These are phyloP conservation scores for Pythium folliculosum DNA, from an alignment of 352 stramenopile genomes.

Conservation along the genomic window DNA sequence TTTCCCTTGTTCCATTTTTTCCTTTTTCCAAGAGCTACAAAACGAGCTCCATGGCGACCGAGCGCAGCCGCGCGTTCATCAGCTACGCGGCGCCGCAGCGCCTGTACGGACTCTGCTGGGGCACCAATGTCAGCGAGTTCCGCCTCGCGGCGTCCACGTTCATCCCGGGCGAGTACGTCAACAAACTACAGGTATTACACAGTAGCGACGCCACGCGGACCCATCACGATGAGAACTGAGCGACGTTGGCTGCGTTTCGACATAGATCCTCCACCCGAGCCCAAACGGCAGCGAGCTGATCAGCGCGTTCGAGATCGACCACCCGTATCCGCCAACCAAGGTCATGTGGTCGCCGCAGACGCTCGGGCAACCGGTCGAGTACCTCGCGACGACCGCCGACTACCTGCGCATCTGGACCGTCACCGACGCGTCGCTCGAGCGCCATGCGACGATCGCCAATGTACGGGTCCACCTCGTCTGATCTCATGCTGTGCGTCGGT, in stretches of 20 bases:
- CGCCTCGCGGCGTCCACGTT: conserved; percentile 76
- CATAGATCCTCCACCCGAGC: conserved; percentile 74
- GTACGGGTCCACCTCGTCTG: conserved; percentile 27
- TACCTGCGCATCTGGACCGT: conserved; percentile 85
- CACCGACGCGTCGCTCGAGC: conserved; percentile 71
- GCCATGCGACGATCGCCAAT: conserved; percentile 72
- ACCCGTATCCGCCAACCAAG: conserved; percentile 86
- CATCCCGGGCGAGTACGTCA: conserved; percentile 84
- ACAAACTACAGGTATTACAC: conserved; percentile 90
- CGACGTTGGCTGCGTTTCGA: no score
- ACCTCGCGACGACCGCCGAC: conserved; percentile 82
- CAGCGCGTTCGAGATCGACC: conserved; percentile 72
- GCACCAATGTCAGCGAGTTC: conserved; percentile 56
- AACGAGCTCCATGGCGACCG: conserved; percentile 21
- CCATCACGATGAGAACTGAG: no score
- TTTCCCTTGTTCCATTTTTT: neutral
- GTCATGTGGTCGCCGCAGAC: conserved; percentile 84
- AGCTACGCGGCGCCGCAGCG: conserved; percentile 65
- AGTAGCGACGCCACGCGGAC: no score
- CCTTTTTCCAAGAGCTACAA: conserved; percentile 2
- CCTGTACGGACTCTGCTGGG: conserved; percentile 81
- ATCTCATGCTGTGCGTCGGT: neutral
- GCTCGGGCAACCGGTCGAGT: conserved; percentile 51
- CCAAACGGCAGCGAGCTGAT: conserved; percentile 54
- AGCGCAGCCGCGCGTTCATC: conserved; percentile 51